Base-by-base conservation (phyloP, 768 basidiomycete genomes). In the Butyriboletus loyo region DNA sequence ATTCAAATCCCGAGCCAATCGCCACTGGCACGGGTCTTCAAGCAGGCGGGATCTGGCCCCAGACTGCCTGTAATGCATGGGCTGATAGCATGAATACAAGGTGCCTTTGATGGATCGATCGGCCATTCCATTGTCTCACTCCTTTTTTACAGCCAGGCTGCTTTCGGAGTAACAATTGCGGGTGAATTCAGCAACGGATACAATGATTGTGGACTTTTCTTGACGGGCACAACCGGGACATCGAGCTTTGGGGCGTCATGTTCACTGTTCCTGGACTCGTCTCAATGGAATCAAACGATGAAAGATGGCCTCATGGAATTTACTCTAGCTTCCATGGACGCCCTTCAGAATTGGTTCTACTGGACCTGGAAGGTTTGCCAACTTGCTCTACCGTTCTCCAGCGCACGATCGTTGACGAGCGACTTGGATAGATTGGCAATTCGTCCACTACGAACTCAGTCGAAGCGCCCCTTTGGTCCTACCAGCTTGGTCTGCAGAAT, bases 131-230 rank as follows among this genome's bases (percentile, higher is more conserved):
- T 25, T 5, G 28, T 46, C 47, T 54, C 30, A 55, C 19, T 46
- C 42, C 22, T 30, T 42, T 27, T 42, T 42, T 58, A 30, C 50
- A 79, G 77, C 64, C 79, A 67, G 65, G 69, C 61, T 52, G 65
- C 70, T 8, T 89, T 91, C 60, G 92, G 92, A 10, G 69, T 92
- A 36, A 83, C 83, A 14, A 64, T 86, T 24, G 83, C 83, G 1
- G 92, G 89, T 38, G 92, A 95, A 69, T 92, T 86, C 69, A 82
- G 86, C 47, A 76, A 76, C 2, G 85, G 82, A 10, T 77, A 75
- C 59, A 89, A 86, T 61, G 75, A 81, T 47, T 89, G 89, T 61
- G 87, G 84, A 13, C 70, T 79, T 45, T 81, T 66, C 66, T 72
- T 73, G 55, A 75, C 72, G 36, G 71, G 67, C 44, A 64, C 73